phyloP scores from a whole-genome alignment of 129 eudicot species.

The Glebionis coronaria region DNA sequence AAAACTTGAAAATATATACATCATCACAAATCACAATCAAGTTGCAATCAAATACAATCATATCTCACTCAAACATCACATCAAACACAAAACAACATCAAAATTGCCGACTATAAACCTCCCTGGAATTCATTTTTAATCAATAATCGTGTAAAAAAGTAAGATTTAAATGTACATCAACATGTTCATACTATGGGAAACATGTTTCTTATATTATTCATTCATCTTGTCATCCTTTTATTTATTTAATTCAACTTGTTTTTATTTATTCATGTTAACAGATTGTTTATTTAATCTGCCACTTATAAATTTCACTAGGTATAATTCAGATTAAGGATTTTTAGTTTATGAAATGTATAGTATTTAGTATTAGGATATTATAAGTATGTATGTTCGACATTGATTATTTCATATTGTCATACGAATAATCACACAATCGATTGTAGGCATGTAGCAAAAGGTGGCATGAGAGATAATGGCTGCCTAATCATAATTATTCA shows the following conservation, averaged over 20 bases:
- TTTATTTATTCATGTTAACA: not conserved
- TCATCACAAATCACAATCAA: constrained; percentile 6
- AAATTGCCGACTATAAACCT: not conserved
- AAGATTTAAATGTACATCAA: not conserved
- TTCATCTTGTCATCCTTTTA: constrained; percentile 10
- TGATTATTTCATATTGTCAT: not conserved
- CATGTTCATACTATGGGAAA: not conserved
- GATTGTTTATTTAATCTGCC: constrained; percentile 6
- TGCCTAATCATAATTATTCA: too few relatives aligned
- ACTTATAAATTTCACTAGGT: not conserved
- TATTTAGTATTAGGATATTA: too few relatives aligned
- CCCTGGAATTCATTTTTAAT: not conserved
- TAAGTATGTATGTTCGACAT: too few relatives aligned
- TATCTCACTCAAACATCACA: constrained; percentile 7
- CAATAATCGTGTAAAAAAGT: not conserved
- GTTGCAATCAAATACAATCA: constrained; percentile 16
- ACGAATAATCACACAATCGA: too few relatives aligned
- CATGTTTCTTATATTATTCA: constrained; percentile 22
- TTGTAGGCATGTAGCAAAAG: too few relatives aligned
- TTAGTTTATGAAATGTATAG: not conserved
- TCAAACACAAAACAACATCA: not conserved
- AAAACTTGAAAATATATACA: too few relatives aligned
- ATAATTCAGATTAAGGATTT: not conserved
- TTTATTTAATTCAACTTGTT: constrained; percentile 8
- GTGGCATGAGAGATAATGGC: too few relatives aligned